Conservation (phyloP, 495 filamentous ascomycete genomes). For the Aspergillus saccharolyticus region DNA sequence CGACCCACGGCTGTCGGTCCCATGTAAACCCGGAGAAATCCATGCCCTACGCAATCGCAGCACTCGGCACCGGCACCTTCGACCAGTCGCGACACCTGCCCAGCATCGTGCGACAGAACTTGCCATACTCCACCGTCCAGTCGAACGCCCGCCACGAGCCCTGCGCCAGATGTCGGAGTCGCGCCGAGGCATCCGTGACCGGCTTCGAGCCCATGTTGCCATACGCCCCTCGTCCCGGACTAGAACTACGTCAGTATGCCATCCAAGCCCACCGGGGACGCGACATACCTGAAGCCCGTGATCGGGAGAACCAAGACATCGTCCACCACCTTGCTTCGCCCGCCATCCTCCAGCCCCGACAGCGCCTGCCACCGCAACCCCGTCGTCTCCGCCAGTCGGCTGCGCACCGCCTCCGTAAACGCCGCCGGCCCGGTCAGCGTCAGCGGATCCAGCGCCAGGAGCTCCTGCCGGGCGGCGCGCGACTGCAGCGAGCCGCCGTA, state of each 20-base stretch:
- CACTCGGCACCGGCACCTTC: conserved; percentile 12
- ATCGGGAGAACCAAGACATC: conserved; percentile 19
- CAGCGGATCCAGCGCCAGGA: conserved; percentile 12
- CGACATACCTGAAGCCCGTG: conserved; percentile 19
- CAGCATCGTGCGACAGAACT: conserved; percentile 19
- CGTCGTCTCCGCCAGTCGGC: conserved; percentile 1
- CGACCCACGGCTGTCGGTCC: no score
- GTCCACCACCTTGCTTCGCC: conserved; percentile 12
- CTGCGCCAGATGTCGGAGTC: conserved; percentile 13
- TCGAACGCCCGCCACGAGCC: conserved; percentile 18
- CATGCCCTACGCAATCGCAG: neutral
- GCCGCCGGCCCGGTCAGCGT: conserved; percentile 16
- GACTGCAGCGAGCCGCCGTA: neutral
- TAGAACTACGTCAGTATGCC: neutral
- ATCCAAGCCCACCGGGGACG: neutral
- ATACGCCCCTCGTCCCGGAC: conserved; percentile 10
- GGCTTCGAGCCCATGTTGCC: conserved; percentile 19
- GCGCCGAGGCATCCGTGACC: conserved; percentile 14
- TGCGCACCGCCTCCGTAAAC: conserved; percentile 9
- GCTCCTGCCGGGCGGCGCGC: neutral
- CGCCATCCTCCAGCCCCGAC: conserved; percentile 13
- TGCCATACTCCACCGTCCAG: conserved; percentile 14
- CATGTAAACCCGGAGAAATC: no score
- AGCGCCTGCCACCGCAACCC: conserved; percentile 18
- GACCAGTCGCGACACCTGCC: conserved; percentile 18